phyloP scores from a whole-genome alignment of 495 filamentous ascomycete species.

The Xylaria intraflava region DNA sequence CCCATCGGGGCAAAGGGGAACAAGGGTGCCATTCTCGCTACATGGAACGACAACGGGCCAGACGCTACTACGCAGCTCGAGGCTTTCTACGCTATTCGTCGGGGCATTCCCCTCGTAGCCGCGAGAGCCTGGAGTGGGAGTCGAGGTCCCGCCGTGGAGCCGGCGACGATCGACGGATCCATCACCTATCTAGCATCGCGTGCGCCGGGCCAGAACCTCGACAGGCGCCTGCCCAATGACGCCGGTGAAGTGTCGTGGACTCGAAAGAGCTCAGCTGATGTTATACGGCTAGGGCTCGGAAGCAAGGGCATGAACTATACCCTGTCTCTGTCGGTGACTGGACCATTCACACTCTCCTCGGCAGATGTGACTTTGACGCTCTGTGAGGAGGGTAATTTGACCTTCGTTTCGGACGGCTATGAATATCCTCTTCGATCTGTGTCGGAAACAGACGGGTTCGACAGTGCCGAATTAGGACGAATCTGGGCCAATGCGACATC shows the following conservation, averaged over 20 bases:
- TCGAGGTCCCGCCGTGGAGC: constrained; percentile 30
- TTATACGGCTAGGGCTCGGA: constrained; percentile 27
- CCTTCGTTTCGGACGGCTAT: constrained; percentile 44
- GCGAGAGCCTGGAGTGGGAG: constrained; percentile 38
- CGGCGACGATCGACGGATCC: constrained; percentile 1
- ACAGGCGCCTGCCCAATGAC: constrained; percentile 21
- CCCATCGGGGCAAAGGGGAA: constrained; percentile 25
- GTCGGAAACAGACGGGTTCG: constrained; percentile 25
- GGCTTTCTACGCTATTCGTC: constrained; percentile 46
- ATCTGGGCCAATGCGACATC: constrained; percentile 34
- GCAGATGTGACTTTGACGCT: constrained; percentile 32
- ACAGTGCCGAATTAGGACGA: constrained; percentile 30
- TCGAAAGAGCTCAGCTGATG: background rate
- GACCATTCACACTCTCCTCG: constrained; percentile 38
- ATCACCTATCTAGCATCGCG: constrained; percentile 33
- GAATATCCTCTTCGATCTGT: constrained; percentile 45
- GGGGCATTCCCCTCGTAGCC: constrained; percentile 41
- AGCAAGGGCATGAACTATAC: constrained; percentile 52
- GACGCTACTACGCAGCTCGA: constrained; percentile 52
- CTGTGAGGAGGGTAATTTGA: constrained; percentile 24
- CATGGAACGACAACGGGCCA: constrained; percentile 53
- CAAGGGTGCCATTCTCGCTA: constrained; percentile 46
- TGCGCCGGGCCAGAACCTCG: constrained; percentile 46
- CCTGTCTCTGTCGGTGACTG: constrained; percentile 29
- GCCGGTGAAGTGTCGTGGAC: constrained; percentile 10